Base-by-base conservation (phyloP, 2,329 filamentous ascomycete species). In the Lachnellula hyalina region DNA sequence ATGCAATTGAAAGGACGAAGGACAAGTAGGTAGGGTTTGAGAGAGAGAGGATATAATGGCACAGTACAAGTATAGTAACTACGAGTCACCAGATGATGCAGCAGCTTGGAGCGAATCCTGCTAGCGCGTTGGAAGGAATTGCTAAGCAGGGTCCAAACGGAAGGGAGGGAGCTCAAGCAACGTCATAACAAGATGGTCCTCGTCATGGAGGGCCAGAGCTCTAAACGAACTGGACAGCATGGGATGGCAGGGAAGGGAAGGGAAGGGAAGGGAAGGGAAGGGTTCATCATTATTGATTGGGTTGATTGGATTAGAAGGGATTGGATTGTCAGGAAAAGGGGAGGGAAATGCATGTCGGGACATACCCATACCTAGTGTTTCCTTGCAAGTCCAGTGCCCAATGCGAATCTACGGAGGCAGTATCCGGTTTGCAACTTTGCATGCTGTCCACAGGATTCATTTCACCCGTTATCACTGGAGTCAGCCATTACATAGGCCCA, bases 401-500 rank as follows among this genome's bases (percentile, higher is more conserved):
- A 40, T 15, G 36, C 36, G 7, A 40, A 12, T 40, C 36, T 12
- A 15, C 21, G 21, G 21, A 21, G 21, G 36, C 9, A 40, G 14
- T 8, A 12, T 40, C 36, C n/a, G n/a, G 36, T 21, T 21, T 3
- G 19, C 19, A 21, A 21, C 19, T 9, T 17, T 40, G 14, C 36
- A 40, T 34, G n/a, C 21, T 32, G 12, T 34, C 32, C 28, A 32
- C 17, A 17, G 25, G 11, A 2, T 32, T 8, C 25, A 32, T 17
- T 36, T 28, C 21, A 32, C 23, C 35, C 48, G 48, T 50, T 42
- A 42, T 50, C 48, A 19, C 48, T 50, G 19, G 48, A n/a, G n/a
- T n/a, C n/a, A n/a, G n/a, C n/a, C n/a, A n/a, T n/a, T n/a, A n/a
- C n/a, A n/a, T n/a, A n/a, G 19, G 34, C 19, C 36, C 12, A 19